These are phyloP conservation scores for Guadua angustifolia DNA, from an alignment of 176 grass and related monocot genomes.

Conservation along the genomic window DNA sequence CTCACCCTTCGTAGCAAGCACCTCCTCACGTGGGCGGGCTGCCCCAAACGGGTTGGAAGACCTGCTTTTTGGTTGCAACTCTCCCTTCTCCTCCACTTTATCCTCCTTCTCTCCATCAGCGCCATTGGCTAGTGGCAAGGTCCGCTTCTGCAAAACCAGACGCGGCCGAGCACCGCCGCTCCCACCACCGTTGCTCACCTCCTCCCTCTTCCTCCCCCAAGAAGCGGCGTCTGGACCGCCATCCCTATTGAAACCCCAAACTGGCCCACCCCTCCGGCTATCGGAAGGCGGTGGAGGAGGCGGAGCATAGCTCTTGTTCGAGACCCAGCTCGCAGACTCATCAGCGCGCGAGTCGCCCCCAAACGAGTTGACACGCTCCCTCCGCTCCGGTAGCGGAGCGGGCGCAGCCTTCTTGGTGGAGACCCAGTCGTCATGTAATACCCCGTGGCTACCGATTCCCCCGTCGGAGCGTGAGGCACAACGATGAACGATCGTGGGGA, in stretches of 20 bases:
- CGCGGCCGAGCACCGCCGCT: constrained; percentile 40
- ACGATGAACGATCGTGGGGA: no score
- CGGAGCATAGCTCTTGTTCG: constrained; percentile 44
- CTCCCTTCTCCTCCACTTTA: no score
- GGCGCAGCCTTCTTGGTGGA: constrained; percentile 49
- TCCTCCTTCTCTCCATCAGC: constrained; percentile 41
- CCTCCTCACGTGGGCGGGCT: constrained; percentile 63
- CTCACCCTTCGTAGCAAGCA: constrained; percentile 54
- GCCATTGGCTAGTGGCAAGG: constrained; percentile 38
- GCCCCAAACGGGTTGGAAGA: constrained; percentile 52
- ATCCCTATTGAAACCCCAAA: constrained; percentile 56
- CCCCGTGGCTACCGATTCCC: no score
- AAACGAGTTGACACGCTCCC: constrained; percentile 45
- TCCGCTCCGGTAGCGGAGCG: constrained; percentile 27
- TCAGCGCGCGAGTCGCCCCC: constrained; percentile 48
- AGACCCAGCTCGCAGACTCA: constrained; percentile 49
- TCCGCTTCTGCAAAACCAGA: constrained; percentile 66
- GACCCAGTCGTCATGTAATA: constrained; percentile 61
- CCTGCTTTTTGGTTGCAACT: not conserved
- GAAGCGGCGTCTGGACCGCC: constrained; percentile 42
- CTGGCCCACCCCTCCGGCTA: constrained; percentile 39
- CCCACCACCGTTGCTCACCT: constrained; percentile 41
- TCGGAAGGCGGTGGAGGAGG: constrained; percentile 28
- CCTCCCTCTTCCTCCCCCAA: constrained; percentile 59
- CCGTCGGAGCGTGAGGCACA: no score